Evolutionary conservation across 2,329 filamentous ascomycete species (phyloP), one percentile per base, ranked within the genome.

Genomic region (Emergomyces orientalis): DNA sequence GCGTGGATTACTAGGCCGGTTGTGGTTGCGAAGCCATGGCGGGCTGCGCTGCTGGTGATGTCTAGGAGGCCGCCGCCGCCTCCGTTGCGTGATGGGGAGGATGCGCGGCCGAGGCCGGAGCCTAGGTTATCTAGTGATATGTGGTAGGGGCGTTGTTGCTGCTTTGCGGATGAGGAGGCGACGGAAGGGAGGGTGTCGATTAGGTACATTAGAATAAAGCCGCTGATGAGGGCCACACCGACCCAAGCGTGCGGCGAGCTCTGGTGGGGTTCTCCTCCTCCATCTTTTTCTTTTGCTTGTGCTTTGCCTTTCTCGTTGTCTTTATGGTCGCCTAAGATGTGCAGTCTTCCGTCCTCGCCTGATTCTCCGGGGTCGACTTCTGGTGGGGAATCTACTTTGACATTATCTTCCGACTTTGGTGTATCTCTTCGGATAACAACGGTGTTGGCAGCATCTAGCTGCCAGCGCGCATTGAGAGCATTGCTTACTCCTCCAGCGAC

Each of bases 131-230:
- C 90, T 52, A 97, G 81, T 63, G 90, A 95, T 70, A 97, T 94
- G 71, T 96, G 91, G 67, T 91, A 86, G 19, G 88, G 89, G 60
- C 86, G 81, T 17, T 88, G 86, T 45, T 83, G 81, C 25, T 83
- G 78, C 69, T 87, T 86, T 45, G 89, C 78, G 49, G 82, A 81
- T 25, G 89, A 82, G 1, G 84, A 83, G 6, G 87, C 85, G 72
- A 91, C 88, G 49, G 86, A 85, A 8, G 91, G 91, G 9, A 96
- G 77, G 60, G 90, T 87, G 76, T 99, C 93, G 71, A 99, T 88
- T 27, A 99, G 83, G 72, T 96, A 97, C 94, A 99, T 99, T 67
- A 97, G 83, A 63, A 96, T 86, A 75, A 97, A 99, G 14, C 94
- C 94, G 19, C 90, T 79, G 62, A 96, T 86, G 60, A 99, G 80